phyloP scores from a whole-genome alignment of 108 stramenopile genomes.

The Skeletonema menzelii region DNA sequence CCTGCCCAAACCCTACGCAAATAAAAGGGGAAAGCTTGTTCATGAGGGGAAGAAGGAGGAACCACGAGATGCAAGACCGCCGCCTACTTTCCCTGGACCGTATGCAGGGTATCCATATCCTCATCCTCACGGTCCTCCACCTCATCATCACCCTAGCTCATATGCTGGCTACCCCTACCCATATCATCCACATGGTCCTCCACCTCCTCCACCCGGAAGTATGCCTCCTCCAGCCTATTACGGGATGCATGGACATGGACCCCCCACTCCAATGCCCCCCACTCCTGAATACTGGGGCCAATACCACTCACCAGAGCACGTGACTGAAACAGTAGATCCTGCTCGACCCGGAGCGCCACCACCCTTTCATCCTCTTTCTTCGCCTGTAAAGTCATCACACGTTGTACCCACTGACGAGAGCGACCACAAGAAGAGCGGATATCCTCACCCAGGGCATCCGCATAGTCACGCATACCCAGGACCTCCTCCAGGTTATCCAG shows the following conservation, averaged over 20 bases:
- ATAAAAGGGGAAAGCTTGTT: conserved; percentile 8
- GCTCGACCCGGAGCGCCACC: conserved; percentile 2
- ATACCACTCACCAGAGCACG: conserved; percentile 3
- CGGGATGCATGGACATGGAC: neutral
- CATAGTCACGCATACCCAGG: neutral
- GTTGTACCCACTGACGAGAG: conserved; percentile 2
- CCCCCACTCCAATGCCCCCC: neutral
- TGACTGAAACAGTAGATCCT: neutral
- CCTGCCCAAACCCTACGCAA: conserved; percentile 27
- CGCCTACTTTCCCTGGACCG: conserved; percentile 1
- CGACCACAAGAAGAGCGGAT: neutral
- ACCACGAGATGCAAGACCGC: neutral
- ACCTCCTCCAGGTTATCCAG: conserved; percentile 1
- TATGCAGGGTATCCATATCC: conserved; percentile 6
- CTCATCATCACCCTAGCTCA: neutral
- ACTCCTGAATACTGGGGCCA: conserved; percentile 6
- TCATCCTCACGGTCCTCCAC: conserved; percentile 5
- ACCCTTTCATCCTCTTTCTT: conserved; percentile 5
- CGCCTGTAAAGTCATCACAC: neutral
- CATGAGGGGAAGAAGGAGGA: neutral
- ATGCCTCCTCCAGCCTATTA: neutral
- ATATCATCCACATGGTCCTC: neutral
- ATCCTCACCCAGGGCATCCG: neutral
- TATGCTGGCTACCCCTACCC: conserved; percentile 12
- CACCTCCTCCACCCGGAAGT: neutral